Percentiles rank a stretch among this genome's conserved stretches.
Evolutionary conservation across 1,139 yeast species (phyloP).

Genomic region (Kazachstania sp.): DNA sequence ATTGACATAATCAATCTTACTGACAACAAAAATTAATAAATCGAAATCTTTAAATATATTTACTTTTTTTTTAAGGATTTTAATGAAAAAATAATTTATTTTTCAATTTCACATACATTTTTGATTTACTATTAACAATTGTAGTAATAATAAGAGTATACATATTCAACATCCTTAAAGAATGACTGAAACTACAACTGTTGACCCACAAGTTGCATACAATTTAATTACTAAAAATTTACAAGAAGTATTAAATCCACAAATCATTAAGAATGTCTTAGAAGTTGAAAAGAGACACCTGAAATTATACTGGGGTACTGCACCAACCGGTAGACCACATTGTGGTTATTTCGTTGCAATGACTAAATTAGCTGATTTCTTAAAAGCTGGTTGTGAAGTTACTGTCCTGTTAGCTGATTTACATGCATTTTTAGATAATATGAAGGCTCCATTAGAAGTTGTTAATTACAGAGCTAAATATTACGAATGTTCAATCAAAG

Average conservation of each 20-base stretch:
- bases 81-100: no score
- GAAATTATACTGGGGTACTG: constrained; percentile 92
- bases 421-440: constrained; percentile 94
- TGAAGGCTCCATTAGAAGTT: constrained; percentile 95
- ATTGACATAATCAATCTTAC: constrained; percentile 7
- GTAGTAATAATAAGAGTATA: no score
- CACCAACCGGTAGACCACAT: constrained; percentile 96
- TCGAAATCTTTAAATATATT: no score
- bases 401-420: constrained; percentile 90
- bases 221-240: constrained; percentile 73
- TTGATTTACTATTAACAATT: no score
- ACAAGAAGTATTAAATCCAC: constrained; percentile 86
- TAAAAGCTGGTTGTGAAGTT: constrained; percentile 94
- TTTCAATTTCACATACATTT: no score
- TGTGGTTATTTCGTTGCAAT: constrained; percentile 98
- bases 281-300: constrained; percentile 76
- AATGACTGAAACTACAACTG: constrained; percentile 4
- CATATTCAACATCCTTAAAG: neutral
- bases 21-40: no score
- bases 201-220: constrained; percentile 56
- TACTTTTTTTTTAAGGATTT: no score
- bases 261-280: constrained; percentile 76
- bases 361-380: constrained; percentile 91
- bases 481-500: constrained; percentile 74
- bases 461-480: constrained; percentile 83